A percentile compares a stretch with the other conserved stretches of the same genome.
Evolutionary conservation across 2,329 filamentous ascomycete species (phyloP).

Genomic region (Colletotrichum acutatum): DNA sequence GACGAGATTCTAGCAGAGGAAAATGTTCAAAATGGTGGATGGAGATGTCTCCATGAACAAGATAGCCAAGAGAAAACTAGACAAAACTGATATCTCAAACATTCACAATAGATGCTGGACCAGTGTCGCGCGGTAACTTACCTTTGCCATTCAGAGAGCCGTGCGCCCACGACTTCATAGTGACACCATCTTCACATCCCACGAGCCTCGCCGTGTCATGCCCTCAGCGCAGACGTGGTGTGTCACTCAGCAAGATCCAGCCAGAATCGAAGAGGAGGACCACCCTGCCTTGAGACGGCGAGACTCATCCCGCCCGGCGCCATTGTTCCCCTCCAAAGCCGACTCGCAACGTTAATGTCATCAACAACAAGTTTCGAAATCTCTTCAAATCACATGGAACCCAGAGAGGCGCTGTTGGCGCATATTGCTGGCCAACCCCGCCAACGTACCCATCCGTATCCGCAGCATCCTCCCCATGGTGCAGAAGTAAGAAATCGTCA

Average conservation of each 20-base stretch:
- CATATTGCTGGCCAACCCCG: neutral
- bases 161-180: neutral
- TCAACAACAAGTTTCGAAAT: neutral
- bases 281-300: neutral
- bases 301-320: neutral
- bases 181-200: neutral
- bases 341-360: neutral
- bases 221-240: neutral
- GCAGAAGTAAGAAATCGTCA: neutral
- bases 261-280: neutral
- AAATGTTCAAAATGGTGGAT: neutral
- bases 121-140: too few relatives aligned
- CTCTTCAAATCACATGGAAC: neutral
- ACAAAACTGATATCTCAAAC: neutral
- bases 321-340: neutral
- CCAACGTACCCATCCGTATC: neutral
- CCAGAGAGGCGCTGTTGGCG: neutral
- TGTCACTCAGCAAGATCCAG: neutral
- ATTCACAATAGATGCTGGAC: too few relatives aligned
- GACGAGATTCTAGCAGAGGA: neutral
- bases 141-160: too few relatives aligned
- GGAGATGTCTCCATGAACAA: neutral
- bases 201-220: neutral
- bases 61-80: neutral
- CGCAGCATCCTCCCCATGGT: neutral